phyloP scores from a whole-genome alignment of 2,329 filamentous ascomycete genomes.

The Diplodia seriata region DNA sequence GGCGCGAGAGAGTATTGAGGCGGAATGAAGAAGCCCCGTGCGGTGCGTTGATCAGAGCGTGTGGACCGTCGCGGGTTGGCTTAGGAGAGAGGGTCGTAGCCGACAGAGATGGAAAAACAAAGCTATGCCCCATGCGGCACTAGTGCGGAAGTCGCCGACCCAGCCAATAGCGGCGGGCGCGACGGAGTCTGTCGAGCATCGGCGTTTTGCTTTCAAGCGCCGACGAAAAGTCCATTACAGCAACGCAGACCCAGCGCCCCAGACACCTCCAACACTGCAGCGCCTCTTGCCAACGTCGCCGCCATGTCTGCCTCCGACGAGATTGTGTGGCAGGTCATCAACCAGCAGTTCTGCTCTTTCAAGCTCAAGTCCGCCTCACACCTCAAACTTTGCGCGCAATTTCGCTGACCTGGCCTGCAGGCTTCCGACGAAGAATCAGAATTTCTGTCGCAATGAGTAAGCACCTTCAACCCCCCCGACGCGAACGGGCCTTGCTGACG shows the following conservation, averaged over 20 bases:
- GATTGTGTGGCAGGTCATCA: conserved; percentile 96
- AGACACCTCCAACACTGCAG: not conserved
- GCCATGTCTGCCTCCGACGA: conserved; percentile 71
- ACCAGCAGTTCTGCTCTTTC: conserved; percentile 93
- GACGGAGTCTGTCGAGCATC: conserved; percentile 5
- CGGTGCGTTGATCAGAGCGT: conserved; percentile 31
- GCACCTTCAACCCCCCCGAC: conserved; percentile 34
- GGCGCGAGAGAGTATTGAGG: conserved; percentile 30
- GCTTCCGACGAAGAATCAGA: conserved; percentile 76
- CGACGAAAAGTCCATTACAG: conserved; percentile 28
- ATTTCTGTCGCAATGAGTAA: conserved; percentile 87
- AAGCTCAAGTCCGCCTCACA: conserved; percentile 72
- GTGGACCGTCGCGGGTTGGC: conserved; percentile 27
- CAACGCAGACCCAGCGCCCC: not conserved
- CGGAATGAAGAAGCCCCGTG: conserved; percentile 31
- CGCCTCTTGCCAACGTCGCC: not conserved
- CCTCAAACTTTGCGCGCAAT: conserved; percentile 36
- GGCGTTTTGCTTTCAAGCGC: not conserved
- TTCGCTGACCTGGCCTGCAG: conserved; percentile 18
- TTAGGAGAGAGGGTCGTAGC: conserved; percentile 25
- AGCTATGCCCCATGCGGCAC: conserved; percentile 3
- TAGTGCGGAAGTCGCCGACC: not conserved
- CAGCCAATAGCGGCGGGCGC: conserved; percentile 11
- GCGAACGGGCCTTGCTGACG: not conserved
- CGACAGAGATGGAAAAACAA: not conserved